phyloP scores from a whole-genome alignment of 2,329 filamentous ascomycete species.

The Hypoxylon sp. region DNA sequence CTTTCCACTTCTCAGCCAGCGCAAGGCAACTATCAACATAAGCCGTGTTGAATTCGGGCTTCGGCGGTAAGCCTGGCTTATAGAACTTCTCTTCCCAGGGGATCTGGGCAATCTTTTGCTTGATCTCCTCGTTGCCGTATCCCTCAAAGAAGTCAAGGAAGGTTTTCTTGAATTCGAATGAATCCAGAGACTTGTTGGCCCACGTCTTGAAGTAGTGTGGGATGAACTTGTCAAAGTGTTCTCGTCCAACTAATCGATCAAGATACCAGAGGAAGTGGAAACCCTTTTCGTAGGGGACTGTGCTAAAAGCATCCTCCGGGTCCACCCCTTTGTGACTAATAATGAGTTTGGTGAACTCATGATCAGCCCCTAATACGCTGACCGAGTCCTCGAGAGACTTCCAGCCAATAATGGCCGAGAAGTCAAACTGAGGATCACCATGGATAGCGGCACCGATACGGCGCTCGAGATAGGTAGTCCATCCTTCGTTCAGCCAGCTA shows the following conservation, averaged over 20 bases:
- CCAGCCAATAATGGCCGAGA: slow-evolving; percentile 97
- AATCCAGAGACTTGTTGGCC: slow-evolving; percentile 89
- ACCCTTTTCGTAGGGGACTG: slow-evolving; percentile 94
- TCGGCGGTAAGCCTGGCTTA: slow-evolving; percentile 87
- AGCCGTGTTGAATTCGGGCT: slow-evolving; percentile 90
- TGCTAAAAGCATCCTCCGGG: slow-evolving; percentile 95
- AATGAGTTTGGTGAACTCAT: slow-evolving; percentile 94
- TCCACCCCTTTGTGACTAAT: slow-evolving; percentile 90
- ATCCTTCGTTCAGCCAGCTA: slow-evolving; percentile 82
- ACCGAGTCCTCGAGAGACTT: slow-evolving; percentile 88
- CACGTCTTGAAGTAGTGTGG: slow-evolving; percentile 93
- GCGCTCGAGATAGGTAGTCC: slow-evolving; percentile 95
- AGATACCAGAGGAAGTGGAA: slow-evolving; percentile 95
- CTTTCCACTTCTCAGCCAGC: slow-evolving; percentile 85
- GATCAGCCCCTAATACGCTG: slow-evolving; percentile 81
- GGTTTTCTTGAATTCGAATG: slow-evolving; percentile 92
- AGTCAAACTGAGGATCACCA: slow-evolving; percentile 88
- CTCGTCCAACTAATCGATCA: slow-evolving; percentile 85
- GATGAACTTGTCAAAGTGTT: slow-evolving; percentile 96
- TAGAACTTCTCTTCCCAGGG: slow-evolving; percentile 95
- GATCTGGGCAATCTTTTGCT: slow-evolving; percentile 77
- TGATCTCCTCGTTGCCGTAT: slow-evolving; percentile 72
- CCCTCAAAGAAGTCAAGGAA: slow-evolving; percentile 86
- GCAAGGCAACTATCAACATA: slow-evolving; percentile 88
- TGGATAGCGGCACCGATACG: slow-evolving; percentile 84